Base-by-base conservation (phyloP, 2,329 filamentous ascomycete species). In the Penicillium sp. region DNA sequence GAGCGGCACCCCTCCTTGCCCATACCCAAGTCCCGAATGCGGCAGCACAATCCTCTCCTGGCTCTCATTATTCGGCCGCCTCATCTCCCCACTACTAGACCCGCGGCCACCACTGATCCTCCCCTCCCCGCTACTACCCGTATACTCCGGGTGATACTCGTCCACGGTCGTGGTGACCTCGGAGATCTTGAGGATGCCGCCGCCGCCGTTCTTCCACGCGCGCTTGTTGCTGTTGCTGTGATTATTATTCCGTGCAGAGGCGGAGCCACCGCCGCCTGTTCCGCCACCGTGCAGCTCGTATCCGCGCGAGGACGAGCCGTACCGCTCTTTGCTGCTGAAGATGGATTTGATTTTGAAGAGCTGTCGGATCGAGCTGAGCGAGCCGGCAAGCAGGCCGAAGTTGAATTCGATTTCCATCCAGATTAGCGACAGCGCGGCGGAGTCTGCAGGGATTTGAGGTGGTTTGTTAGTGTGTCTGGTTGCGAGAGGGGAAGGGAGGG, bases 371-470 rank as follows among this genome's bases (percentile, higher is more conserved):
- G 60, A 61, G 9, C 54, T 46, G 17, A 61, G 49, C 3, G 60
- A 61, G 2, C 60, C 60, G 7, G 60, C 50, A 29, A 61, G 49
- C 3, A 61, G 54, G n/a, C 60, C 60, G 7, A 61, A 56, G 11
- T 61, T 61, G 60, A 61, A 61, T 30, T 61, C 60, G 29, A 61
- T 49, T 38, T 58, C 60, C 60, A 61, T 61, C 60, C 54, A 61
- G 21, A 61, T 58, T 9, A 61, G 54, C n/a, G 60, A 61, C 7
- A 31, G 57, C 17, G 60, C 50, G 6, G 60, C 54, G 8, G 60
- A 61, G 31, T 61, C 60, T 61, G 41, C 19, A 6, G 26, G 26
- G 4, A 38, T 1, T 1, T 29, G 38, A 7, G 35, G 15, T 23
- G 17, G 35, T 35, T 31, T 41, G n/a, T 3, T 15, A 41, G 35